Evolutionary conservation across 805 yeast genomes (phyloP).

Genomic region (Candida ponderosae): DNA sequence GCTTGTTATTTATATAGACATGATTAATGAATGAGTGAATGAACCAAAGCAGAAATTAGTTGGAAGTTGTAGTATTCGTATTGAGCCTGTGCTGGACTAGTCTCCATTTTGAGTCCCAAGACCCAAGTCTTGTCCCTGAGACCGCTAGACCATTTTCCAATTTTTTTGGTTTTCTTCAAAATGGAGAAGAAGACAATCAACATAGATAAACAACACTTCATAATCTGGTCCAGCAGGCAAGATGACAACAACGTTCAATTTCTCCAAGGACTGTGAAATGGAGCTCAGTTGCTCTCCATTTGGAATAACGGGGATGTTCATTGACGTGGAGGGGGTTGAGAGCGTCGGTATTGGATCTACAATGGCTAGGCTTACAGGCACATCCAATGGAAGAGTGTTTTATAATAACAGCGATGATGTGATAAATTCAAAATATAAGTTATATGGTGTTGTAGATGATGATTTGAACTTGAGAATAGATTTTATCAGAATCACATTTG

Average conservation of each 20-base stretch:
- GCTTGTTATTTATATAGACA: no score
- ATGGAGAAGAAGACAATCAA: no score
- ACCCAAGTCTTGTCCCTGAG: no score
- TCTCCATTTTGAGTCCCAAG: no score
- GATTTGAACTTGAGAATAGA: slow-evolving; percentile 40
- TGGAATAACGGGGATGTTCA: slow-evolving; percentile 43
- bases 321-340: slow-evolving; percentile 39
- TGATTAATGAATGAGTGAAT: no score
- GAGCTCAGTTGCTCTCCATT: slow-evolving; percentile 52
- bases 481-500: slow-evolving; percentile 35
- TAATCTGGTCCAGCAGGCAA: no score
- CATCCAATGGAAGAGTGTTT: slow-evolving; percentile 39
- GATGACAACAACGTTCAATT: slow-evolving; percentile 24
- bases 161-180: no score
- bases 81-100: no score
- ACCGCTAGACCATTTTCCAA: no score
- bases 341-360: slow-evolving; percentile 49
- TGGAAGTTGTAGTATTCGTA: no score
- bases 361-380: slow-evolving; percentile 48
- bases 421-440: slow-evolving; percentile 37
- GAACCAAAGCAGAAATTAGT: no score
- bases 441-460: slow-evolving; percentile 40
- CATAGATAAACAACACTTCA: no score
- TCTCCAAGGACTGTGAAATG: slow-evolving; percentile 41
- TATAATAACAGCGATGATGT: slow-evolving; percentile 41